Conservation (phyloP, 129 eudicot genomes). For the Ambrosia trifida region DNA sequence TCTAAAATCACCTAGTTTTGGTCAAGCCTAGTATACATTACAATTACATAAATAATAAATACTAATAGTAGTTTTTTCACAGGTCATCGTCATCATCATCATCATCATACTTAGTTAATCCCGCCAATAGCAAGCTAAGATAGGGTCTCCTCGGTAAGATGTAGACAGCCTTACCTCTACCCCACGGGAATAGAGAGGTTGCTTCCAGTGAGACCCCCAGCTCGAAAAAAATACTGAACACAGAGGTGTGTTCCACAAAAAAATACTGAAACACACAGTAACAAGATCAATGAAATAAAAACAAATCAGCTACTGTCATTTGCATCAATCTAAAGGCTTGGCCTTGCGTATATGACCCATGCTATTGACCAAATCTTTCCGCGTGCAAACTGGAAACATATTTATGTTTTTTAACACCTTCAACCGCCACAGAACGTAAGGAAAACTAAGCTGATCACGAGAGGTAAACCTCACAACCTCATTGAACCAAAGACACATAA, state of each 20-base stretch:
- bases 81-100: too few relatives aligned
- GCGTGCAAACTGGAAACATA: conserved; percentile 92
- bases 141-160: too few relatives aligned
- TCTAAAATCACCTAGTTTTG: conserved; percentile 16
- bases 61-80: conserved; percentile 15
- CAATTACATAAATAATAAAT: conserved; percentile 10
- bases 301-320: conserved; percentile 12
- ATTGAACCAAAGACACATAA: conserved; percentile 95
- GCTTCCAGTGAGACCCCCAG: too few relatives aligned
- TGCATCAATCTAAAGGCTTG: conserved; percentile 67
- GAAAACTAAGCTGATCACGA: conserved; percentile 97
- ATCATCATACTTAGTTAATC: too few relatives aligned
- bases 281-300: conserved; percentile 4
- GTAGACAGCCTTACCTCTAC: too few relatives aligned
- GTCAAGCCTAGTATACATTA: conserved; percentile 4
- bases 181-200: too few relatives aligned
- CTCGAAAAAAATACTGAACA: too few relatives aligned
- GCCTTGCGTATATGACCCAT: conserved; percentile 98
- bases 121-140: too few relatives aligned
- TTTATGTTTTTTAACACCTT: conserved; percentile 64
- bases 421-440: conserved; percentile 87
- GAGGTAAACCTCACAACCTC: conserved; percentile 99
- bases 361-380: conserved; percentile 97
- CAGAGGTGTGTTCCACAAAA: conserved; percentile 7
- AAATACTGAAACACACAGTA: background rate